Conservation (phyloP, 441 rosid genomes). For the Euphorbia schlechtendalii region DNA sequence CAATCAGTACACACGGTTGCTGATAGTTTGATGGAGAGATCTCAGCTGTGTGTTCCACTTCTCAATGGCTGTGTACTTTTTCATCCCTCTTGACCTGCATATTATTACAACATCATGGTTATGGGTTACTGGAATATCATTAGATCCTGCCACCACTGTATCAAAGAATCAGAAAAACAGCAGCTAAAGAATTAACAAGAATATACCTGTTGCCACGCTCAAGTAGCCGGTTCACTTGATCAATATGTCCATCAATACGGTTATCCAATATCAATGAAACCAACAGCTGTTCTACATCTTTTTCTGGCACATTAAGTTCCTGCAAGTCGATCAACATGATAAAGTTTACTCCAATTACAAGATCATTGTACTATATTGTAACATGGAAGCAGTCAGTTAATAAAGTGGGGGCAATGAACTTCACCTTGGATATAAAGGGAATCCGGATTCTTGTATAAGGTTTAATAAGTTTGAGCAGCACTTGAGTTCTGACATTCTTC, state of each 20-base stretch:
- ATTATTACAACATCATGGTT: conserved; percentile 3
- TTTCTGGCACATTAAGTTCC: conserved; percentile 97
- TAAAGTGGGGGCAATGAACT: not conserved
- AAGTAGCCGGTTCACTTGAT: conserved; percentile 85
- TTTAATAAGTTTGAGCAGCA: conserved; percentile 90
- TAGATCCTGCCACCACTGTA: not conserved
- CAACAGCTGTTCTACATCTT: conserved; percentile 85
- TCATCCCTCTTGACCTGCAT: conserved; percentile 88
- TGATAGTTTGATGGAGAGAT: conserved; percentile 57
- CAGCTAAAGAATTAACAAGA: not conserved
- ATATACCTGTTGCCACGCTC: conserved; percentile 88
- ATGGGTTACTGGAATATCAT: not conserved
- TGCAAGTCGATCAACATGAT: conserved; percentile 22
- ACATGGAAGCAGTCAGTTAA: not conserved
- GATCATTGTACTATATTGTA: not conserved
- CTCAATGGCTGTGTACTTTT: conserved; percentile 78
- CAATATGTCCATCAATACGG: conserved; percentile 92
- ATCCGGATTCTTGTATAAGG: conserved; percentile 91
- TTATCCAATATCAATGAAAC: conserved; percentile 89
- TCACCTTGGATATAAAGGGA: conserved; percentile 90
- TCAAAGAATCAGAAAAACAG: not conserved
- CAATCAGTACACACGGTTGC: conserved; percentile 60
- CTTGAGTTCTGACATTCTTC: conserved; percentile 98
- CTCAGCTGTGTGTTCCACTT: conserved; percentile 93
- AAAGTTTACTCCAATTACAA: conserved; percentile 5